Base-by-base conservation (phyloP, 139 green algal genomes). In the Chlorella ohadii region DNA sequence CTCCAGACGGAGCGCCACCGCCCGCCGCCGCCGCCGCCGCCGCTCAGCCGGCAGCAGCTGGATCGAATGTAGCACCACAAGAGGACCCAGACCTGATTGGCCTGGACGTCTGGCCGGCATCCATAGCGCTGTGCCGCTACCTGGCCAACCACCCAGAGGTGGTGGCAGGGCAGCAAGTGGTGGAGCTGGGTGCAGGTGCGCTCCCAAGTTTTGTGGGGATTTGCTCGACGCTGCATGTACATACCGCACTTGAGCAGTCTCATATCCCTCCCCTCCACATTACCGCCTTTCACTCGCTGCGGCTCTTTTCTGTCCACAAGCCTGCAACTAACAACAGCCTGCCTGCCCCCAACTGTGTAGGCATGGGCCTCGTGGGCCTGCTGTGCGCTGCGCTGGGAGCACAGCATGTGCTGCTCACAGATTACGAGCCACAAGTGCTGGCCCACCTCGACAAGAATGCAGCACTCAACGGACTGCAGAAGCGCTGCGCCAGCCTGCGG, bases 71-170 rank as follows among this genome's bases (percentile, higher is more conserved):
- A 55, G 36, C 67, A 13, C 67, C 67, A 6, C 15, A n/a, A 47
- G 28, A 4, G 1, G 47, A 38, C 47, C 78, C 78, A 0, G 81
- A 86, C 41, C 38, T 86, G 57, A 73, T 86, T 16, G 81, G 81
- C 4, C 72, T 86, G 3, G 81, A 86, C 61, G 39, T 86, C 39
- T 86, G 81, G 81, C 81, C 81, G n/a, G 81, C 72, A 6, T 74
- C 81, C 44, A 39, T 86, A 2, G 72, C 81, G 15, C 81, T 86
- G 22, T 75, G 81, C n/a, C 39, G 59, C 57, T 86, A 81, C 41
- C 59, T 86, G 39, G 57, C 44, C 7, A 63, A 34, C 13, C 57
- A 86, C 31, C 71, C 72, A 9, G n/a, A 75, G 47, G 31, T 86
- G 39, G 44, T 68, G 33, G 67, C 22, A 27, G 55, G 56, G 0